Evolutionary conservation across 176 grass and related monocot species (phyloP), one percentile per base, ranked within the genome.

Genomic region (Oryza coarctata): DNA sequence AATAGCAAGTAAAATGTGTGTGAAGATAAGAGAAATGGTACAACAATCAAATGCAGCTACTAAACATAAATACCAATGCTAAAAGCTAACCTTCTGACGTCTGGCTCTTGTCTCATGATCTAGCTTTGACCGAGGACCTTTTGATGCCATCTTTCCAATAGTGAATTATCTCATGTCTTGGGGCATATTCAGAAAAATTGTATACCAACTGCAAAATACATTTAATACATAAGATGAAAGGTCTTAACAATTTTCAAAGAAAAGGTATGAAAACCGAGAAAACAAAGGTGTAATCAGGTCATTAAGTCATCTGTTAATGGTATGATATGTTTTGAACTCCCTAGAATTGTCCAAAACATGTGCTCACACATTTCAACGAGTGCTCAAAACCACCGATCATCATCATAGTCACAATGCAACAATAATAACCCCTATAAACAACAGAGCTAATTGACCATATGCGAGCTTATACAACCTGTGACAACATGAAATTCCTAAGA

Each of bases 101-200:
- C 84, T 93, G 76, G 96, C 85, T 79, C 93, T 95, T 90, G 96
- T 86, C 58, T 99, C 96, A 66, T 95, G 96, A 82, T 99, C 96
- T 75, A 80, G 80, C 87, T 88, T 99, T 33, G 91, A 94, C 58
- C 96, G 87, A 30, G 96, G 96, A 82, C 96, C 96, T 84, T 99
- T 99, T 30, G 96, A 95, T 80, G 96, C 93, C 96, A 99, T 99
- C 22, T 65, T 90, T 87, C 77, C 79, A 12, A 81, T 91, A 63
- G 35, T 63, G 38, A 31, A 79, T 30, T 74, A 79, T 52, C 61
- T 86, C 83, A 83, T 79, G 64, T 50, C 36, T 90, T 79, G 32
- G 30, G 45, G 47, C 31, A 69, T 63, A 12, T 50, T 69, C 62
- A 86, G 58, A 26, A 61, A 74, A 82, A n/a, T 41, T 49, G 68